Evolutionary conservation across 148 eudicot genomes (phyloP), one percentile per base, ranked within the genome.

Genomic region (Amaranthus cruentus): DNA sequence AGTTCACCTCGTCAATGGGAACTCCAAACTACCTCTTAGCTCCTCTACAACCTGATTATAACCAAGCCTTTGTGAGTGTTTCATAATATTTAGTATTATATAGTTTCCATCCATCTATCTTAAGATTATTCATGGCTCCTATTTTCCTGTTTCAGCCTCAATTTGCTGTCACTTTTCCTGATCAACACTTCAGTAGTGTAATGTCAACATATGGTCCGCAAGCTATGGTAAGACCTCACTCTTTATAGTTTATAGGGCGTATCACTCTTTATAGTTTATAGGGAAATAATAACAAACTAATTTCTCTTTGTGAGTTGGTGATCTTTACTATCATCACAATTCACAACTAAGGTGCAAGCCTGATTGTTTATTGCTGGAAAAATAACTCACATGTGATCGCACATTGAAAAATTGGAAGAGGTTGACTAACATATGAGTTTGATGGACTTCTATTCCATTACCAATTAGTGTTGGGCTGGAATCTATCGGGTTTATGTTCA

Each of bases 1-100:
- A 79, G 52, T 65, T 71, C 76, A 47, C 66, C 46, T 53, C 78
- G 61, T 62, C 78, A 43, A 68, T 79, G 66, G 86, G 78, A 71
- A 78, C 66, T 77, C 82, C 80, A 57, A 78, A 81, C 21, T 74
- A 65, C 73, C 56, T 56, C 81, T 70, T 76, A 14, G 79, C 86
- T 73, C 76, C 85, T 81, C 70, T 75, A n/a, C 84, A 79, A 69
- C 73, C 76, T 75, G 85, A 80, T 79, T 78, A 66, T 15, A 79
- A 71, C 69, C 89, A 77, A 55, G 71, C 85, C 77, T 75, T 65
- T 65, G 94, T 89, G 80, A 81, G 94, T 80, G 57, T 8, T 18
- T 38, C 9, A 4, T 8, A 47, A 10, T 4, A 15, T 43, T 69
- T 21, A 9, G 4, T 70, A 14, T 68, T 42, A 9, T 51, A 53